A percentile compares a stretch with the other conserved stretches of the same genome.
phyloP scores from a whole-genome alignment of 1,284 basidiomycete species.

The Ustilago trichophora region DNA sequence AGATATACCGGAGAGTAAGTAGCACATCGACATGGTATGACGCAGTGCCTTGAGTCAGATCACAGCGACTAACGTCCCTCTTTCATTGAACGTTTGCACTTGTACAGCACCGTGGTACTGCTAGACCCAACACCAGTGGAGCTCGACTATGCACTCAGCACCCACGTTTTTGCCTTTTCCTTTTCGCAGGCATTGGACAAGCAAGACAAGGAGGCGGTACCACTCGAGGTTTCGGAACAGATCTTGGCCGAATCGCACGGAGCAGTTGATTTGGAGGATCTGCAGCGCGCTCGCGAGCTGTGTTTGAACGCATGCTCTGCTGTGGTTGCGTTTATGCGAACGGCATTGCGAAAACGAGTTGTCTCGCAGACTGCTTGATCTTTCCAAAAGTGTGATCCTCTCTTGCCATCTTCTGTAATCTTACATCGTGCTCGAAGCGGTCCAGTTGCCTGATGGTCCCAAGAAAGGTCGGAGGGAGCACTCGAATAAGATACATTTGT shows the following conservation, averaged over 20 bases:
- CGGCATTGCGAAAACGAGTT: conserved; percentile 12
- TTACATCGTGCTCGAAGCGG: too few species aligned
- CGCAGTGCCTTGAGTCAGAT: too few species aligned
- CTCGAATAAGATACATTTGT: too few species aligned
- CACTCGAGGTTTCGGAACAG: conserved; percentile 29
- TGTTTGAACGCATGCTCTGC: conserved; percentile 22
- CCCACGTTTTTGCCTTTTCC: conserved; percentile 56
- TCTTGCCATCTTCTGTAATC: background rate
- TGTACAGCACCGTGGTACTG: conserved; percentile 37
- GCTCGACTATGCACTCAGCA: conserved; percentile 51
- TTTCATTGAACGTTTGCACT: background rate
- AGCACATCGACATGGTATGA: background rate
- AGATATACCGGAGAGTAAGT: conserved; percentile 38
- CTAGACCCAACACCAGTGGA: conserved; percentile 58
- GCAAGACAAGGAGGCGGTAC: conserved; percentile 2
- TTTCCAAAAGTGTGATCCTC: background rate
- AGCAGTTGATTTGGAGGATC: conserved; percentile 26
- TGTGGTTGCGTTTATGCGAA: conserved; percentile 22
- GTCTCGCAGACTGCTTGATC: conserved; percentile 9
- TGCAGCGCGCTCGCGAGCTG: conserved; percentile 23
- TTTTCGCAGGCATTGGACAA: conserved; percentile 42
- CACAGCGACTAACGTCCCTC: conserved; percentile 1
- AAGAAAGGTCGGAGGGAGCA: too few species aligned
- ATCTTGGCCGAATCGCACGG: conserved; percentile 40
- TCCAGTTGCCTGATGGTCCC: too few species aligned